Evolutionary conservation across 2,329 filamentous ascomycete species (phyloP), one percentile per base, ranked within the genome.

Genomic region (Cryphonectria radicalis): DNA sequence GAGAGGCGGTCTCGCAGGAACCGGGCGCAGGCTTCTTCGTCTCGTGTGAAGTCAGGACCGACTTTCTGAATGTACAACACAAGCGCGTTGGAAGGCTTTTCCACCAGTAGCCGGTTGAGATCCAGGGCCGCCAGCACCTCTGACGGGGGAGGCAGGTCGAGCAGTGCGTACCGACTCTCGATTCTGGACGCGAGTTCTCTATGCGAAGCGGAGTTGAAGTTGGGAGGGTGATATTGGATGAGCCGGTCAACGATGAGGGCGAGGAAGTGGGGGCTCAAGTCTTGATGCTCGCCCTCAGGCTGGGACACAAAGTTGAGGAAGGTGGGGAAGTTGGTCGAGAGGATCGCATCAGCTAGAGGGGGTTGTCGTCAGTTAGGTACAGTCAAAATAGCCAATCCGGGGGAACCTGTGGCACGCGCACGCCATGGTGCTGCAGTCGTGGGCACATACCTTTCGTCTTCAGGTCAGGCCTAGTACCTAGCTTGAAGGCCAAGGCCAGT

Each of bases 401-500:
- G 68, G 82, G 81, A 55, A 89, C 73, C 72, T 80, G 81, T 57
- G 68, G 68, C 72, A 42, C 40, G 40, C 55, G 68, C 72, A 42
- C 40, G 40, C 55, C 69, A 42, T 67, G 67, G 57, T 53, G 28
- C 69, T 65, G 37, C 60, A 70, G 35, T 63, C 25, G 55, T 17
- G 37, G 22, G 22, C 37, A 28, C 70, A 25, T 82, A 97, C 95
- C 95, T 89, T 98, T 98, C 6, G 91, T 92, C 78, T 94, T 93
- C 68, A 99, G 83, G 79, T 98, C 95, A 71, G 90, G 83, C 76
- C 93, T 94, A 57, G 89, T 89, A n/a, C 91, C 91, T 73, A 91
- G 88, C 81, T 95, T 97, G 81, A 97, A 97, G 5, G 95, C 94
- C 70, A 98, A 85, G 66, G 94, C 93, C 74, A 99, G 87, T 73